Evolutionary conservation across 208 protist species (phyloP).

Genomic region (Leptomonas pyrrhocoris): DNA sequence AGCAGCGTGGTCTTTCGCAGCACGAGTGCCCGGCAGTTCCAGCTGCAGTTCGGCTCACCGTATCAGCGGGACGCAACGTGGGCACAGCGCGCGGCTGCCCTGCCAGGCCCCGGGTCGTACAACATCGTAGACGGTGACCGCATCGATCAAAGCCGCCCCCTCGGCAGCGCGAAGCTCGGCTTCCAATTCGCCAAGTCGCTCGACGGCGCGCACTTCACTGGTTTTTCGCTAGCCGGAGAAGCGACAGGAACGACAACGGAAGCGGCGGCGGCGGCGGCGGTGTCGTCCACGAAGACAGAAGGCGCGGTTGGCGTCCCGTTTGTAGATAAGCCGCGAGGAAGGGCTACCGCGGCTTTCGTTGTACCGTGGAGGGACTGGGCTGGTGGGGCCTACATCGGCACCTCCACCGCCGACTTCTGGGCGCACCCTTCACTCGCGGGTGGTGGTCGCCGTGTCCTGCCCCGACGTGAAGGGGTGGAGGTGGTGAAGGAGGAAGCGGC

Average conservation of each 20-base stretch:
- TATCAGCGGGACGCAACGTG: constrained; percentile 26
- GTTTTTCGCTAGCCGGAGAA: not conserved
- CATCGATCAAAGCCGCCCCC: constrained; percentile 20
- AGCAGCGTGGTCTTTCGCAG: constrained; percentile 27
- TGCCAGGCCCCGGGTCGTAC: constrained; percentile 45
- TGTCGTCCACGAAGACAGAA: not conserved
- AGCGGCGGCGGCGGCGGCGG: not conserved
- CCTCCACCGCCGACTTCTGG: constrained; percentile 24
- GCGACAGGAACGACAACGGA: not conserved
- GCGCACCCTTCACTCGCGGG: constrained; percentile 28
- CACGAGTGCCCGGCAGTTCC: constrained; percentile 28
- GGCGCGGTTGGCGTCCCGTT: no score
- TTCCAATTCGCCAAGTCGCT: constrained; percentile 25
- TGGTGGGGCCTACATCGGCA: constrained; percentile 32
- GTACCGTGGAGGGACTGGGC: constrained; percentile 37
- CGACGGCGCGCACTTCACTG: constrained; percentile 26
- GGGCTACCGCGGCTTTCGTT: constrained; percentile 3
- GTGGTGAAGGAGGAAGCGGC: not conserved
- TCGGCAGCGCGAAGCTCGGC: constrained; percentile 16
- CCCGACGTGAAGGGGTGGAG: not conserved
- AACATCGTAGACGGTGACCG: constrained; percentile 29
- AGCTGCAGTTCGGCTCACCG: constrained; percentile 22
- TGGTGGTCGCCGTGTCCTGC: constrained; percentile 16
- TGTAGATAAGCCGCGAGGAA: not conserved
- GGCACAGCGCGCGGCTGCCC: constrained; percentile 20